Percentiles rank a stretch among this genome's conserved stretches.
These are phyloP conservation scores for Colletotrichum tanaceti DNA, from an alignment of 2,329 filamentous ascomycete genomes.

Conservation along the genomic window DNA sequence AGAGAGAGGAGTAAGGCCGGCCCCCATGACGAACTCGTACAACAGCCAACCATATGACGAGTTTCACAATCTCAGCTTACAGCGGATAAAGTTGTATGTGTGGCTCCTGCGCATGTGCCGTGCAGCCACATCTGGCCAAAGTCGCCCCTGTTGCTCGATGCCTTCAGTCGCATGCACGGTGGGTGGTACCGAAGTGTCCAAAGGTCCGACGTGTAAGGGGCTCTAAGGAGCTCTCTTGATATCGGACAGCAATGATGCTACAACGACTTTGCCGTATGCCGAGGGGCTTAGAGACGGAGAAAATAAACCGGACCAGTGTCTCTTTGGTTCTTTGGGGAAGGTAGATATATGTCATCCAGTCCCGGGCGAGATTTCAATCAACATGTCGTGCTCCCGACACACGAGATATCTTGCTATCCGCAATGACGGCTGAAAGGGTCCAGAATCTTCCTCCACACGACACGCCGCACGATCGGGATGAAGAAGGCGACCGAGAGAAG, in stretches of 20 bases:
- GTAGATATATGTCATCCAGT: slow-evolving; percentile 20
- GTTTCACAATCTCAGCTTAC: slow-evolving; percentile 8
- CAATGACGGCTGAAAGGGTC: slow-evolving; percentile 20
- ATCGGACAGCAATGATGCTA: neutral
- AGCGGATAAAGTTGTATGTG: neutral
- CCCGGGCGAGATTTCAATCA: slow-evolving; percentile 6
- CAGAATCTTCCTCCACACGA: neutral
- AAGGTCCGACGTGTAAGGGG: slow-evolving; percentile 4
- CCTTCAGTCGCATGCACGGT: neutral
- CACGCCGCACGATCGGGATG: neutral
- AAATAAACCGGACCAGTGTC: neutral
- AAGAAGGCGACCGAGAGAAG: neutral
- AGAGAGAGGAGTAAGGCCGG: neutral
- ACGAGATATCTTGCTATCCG: slow-evolving; percentile 3
- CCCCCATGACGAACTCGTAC: slow-evolving; percentile 20
- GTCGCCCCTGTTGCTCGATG: too few relatives aligned
- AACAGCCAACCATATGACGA: slow-evolving; percentile 22
- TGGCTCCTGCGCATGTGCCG: slow-evolving; percentile 23
- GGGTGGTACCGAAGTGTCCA: slow-evolving; percentile 15
- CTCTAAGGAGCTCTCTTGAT: neutral
- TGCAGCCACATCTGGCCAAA: slow-evolving; percentile 20
- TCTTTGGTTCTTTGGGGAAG: neutral
- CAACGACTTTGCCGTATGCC: neutral
- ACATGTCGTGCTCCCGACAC: slow-evolving; percentile 15
- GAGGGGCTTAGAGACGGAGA: neutral